A percentile compares a stretch with the other conserved stretches of the same genome.
These are phyloP conservation scores for Boeremia exigua DNA, from an alignment of 2,329 filamentous ascomycete genomes.

Conservation along the genomic window DNA sequence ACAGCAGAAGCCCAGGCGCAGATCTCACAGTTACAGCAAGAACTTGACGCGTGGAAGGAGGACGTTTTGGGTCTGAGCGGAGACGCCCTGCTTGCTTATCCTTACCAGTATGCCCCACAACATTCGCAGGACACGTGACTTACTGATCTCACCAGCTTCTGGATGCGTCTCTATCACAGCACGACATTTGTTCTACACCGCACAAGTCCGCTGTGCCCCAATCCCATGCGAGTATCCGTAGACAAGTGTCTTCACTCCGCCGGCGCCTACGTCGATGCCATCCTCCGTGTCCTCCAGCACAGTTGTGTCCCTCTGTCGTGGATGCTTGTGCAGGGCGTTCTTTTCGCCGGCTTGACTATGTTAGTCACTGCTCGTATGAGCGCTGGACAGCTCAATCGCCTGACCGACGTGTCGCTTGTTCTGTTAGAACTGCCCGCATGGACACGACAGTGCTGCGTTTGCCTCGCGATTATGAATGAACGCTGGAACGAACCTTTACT, in stretches of 20 bases:
- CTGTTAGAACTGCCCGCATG: slow-evolving; percentile 4
- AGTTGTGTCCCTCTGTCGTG: slow-evolving; percentile 4
- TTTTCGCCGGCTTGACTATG: slow-evolving; percentile 8
- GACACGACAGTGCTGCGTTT: slow-evolving; percentile 6
- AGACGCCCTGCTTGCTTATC: not conserved
- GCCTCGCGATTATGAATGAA: slow-evolving; percentile 10
- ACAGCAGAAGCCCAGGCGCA: not conserved
- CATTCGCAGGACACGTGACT: not conserved
- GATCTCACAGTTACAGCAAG: not conserved
- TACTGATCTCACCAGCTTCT: not conserved
- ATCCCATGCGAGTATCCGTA: not conserved
- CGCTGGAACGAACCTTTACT: slow-evolving; percentile 4
- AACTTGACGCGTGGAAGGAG: not conserved
- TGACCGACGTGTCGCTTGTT: not conserved
- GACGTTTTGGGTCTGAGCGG: not conserved
- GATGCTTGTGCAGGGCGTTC: slow-evolving; percentile 10
- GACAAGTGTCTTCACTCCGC: not conserved
- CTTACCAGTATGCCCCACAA: not conserved
- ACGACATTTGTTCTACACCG: slow-evolving; percentile 5
- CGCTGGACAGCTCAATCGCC: not conserved
- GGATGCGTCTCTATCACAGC: slow-evolving; percentile 8
- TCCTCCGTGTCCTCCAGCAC: not conserved
- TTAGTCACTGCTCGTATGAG: not conserved
- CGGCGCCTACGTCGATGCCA: not conserved
- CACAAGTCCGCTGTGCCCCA: not conserved